Conservation (phyloP, 495 filamentous ascomycete species). For the Lasiosphaeriaceae sp. region DNA sequence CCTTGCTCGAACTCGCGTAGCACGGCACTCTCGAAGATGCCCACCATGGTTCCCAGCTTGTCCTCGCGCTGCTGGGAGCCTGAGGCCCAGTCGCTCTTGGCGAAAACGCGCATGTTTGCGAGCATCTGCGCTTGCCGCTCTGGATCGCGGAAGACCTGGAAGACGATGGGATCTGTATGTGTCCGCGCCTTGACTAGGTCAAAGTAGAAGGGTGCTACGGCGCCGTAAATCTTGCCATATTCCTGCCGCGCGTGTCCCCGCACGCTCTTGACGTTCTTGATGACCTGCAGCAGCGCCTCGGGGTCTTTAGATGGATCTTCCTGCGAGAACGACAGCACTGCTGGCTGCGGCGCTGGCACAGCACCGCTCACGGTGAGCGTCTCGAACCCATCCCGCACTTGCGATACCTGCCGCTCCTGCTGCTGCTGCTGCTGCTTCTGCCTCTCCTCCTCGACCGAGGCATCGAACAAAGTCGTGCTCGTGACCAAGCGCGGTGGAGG, state of each 20-base stretch:
- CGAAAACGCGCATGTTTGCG: slow-evolving; percentile 70
- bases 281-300: slow-evolving; percentile 56
- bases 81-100: slow-evolving; percentile 71
- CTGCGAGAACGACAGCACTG: background rate
- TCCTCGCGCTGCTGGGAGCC: slow-evolving; percentile 68
- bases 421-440: slow-evolving; percentile 22
- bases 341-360: background rate
- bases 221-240: slow-evolving; percentile 85
- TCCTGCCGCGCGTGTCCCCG: slow-evolving; percentile 83
- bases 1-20: slow-evolving; percentile 88
- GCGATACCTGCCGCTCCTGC: slow-evolving; percentile 9
- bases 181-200: slow-evolving; percentile 69
- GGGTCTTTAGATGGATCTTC: slow-evolving; percentile 45
- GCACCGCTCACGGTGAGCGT: slow-evolving; percentile 48
- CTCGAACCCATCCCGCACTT: slow-evolving; percentile 63
- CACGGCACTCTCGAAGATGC: slow-evolving; percentile 87
- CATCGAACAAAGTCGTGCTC: slow-evolving; percentile 67
- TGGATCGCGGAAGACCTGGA: slow-evolving; percentile 80
- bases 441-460: slow-evolving; percentile 54
- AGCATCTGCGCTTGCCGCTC: slow-evolving; percentile 86
- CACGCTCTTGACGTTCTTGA: slow-evolving; percentile 70
- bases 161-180: slow-evolving; percentile 78
- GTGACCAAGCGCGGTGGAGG: slow-evolving; percentile 9
- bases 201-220: slow-evolving; percentile 81
- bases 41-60: slow-evolving; percentile 67